A percentile compares a stretch with the other conserved stretches of the same genome.
phyloP scores from a whole-genome alignment of 1,139 yeast genomes.

The Yamadazyma triangularis region DNA sequence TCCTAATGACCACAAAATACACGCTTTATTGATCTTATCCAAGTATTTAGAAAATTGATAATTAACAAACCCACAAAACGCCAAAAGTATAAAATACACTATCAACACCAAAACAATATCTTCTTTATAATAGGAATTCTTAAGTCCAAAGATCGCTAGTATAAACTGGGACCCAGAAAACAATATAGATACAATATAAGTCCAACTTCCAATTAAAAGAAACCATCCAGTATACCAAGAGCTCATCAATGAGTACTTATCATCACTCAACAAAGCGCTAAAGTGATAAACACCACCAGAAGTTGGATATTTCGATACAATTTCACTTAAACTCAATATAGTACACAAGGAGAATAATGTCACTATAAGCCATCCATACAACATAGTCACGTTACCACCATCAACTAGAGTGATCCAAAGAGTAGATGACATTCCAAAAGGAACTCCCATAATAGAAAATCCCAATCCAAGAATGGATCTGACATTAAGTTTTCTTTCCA shows the following conservation, averaged over 20 bases:
- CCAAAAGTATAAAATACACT: slow-evolving; percentile 53
- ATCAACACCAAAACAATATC: slow-evolving; percentile 52
- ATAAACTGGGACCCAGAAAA: slow-evolving; percentile 75
- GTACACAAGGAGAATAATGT: slow-evolving; percentile 59
- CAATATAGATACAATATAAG: slow-evolving; percentile 67
- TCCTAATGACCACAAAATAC: slow-evolving; percentile 70
- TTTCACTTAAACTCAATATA: slow-evolving; percentile 65
- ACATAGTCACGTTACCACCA: slow-evolving; percentile 69
- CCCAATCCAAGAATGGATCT: slow-evolving; percentile 70
- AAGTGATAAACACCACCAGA: slow-evolving; percentile 75
- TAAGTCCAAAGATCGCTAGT: slow-evolving; percentile 58
- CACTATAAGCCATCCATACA: slow-evolving; percentile 67
- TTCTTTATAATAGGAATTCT: slow-evolving; percentile 53
- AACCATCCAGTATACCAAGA: slow-evolving; percentile 82
- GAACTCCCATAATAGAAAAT: slow-evolving; percentile 75
- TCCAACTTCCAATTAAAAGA: slow-evolving; percentile 68
- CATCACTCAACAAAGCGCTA: slow-evolving; percentile 63
- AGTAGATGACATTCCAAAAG: slow-evolving; percentile 69
- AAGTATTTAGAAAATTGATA: slow-evolving; percentile 54
- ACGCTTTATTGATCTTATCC: slow-evolving; percentile 59
- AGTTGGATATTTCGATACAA: slow-evolving; percentile 69
- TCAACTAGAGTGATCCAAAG: slow-evolving; percentile 64
- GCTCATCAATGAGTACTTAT: slow-evolving; percentile 47
- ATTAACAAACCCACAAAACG: slow-evolving; percentile 58
- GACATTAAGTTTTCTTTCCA: slow-evolving; percentile 61